Evolutionary conservation across 1,284 basidiomycete species (phyloP), one percentile per base, ranked within the genome.

Genomic region (Boletus smithii): DNA sequence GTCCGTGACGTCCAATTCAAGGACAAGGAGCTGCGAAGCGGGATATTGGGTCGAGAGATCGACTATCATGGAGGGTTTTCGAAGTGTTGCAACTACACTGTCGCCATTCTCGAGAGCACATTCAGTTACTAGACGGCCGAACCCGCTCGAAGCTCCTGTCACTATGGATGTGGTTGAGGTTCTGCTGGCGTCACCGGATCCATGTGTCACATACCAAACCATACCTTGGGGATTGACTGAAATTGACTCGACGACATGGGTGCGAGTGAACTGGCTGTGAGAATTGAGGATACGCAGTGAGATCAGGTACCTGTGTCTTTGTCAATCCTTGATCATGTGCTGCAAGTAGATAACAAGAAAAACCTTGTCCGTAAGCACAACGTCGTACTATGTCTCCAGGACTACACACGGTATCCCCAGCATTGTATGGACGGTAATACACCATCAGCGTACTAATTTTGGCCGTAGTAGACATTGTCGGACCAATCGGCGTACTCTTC

Each of bases 81-180:
- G 62, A n/a, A 68, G 55, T 8, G 68, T 61, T 22, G 68, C 67
- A 10, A 69, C 51, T 4, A 68, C 67, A 16, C 36, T 46, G 33
- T 68, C 59, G 5, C 67, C 68, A 13, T 49, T 45, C 23, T 49
- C 53, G 34, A 70, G 51, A 7, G 60, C 55, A 36, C 4, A 10
- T 42, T 68, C 68, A 16, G 53, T 53, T 4, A 59, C 32, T 4
- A 59, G 46, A 33, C 56, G 61, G 4, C 65, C 65, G 10, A 70
- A 58, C 22, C 65, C 66, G 3, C 53, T 53, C 8, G 67, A 68
- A 22, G 59, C 49, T 33, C 68, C 66, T n/a, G 65, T 67, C 18
- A 67, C 63, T 65, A 9, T 33, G 20, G 4, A 17, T 17, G 22
- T 10, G 23, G 22, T 42, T 44, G 36, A 48, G 42, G 29, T 33